Conservation (phyloP, 2,329 filamentous ascomycete genomes). For the Fonsecaea pugnacius region DNA sequence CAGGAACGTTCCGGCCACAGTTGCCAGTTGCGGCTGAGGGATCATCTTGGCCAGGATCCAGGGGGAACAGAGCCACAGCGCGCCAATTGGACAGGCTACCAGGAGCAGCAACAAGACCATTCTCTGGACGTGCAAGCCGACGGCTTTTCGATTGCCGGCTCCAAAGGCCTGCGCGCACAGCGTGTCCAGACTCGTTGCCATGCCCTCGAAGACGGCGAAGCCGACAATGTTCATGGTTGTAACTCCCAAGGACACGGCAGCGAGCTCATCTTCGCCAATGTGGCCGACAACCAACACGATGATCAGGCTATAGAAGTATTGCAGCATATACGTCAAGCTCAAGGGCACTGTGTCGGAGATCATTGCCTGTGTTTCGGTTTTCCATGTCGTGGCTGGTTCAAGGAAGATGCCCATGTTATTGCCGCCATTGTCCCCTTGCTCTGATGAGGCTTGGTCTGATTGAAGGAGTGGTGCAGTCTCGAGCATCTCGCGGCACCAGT, state of each 20-base stretch:
- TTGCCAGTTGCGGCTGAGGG: conserved; percentile 66
- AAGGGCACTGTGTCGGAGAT: conserved; percentile 54
- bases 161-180: conserved; percentile 85
- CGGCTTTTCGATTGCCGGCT: conserved; percentile 77
- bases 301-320: conserved; percentile 72
- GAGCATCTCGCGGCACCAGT: conserved; percentile 1
- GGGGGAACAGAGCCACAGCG: conserved; percentile 67
- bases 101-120: conserved; percentile 71
- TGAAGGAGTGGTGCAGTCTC: conserved; percentile 12
- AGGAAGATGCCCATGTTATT: conserved; percentile 1
- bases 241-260: conserved; percentile 64
- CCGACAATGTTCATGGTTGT: conserved; percentile 74
- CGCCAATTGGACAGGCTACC: conserved; percentile 66
- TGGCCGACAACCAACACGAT: conserved; percentile 72
- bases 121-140: conserved; percentile 73
- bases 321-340: conserved; percentile 68
- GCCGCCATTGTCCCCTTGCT: background rate
- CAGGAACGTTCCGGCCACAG: conserved; percentile 69
- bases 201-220: conserved; percentile 70
- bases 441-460: background rate
- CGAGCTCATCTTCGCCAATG: conserved; percentile 66
- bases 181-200: conserved; percentile 80
- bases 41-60: conserved; percentile 64
- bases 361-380: conserved; percentile 17
- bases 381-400: conserved; percentile 19